phyloP scores from a whole-genome alignment of 1,284 basidiomycete genomes.

The Sanguinoderma infundibulare region DNA sequence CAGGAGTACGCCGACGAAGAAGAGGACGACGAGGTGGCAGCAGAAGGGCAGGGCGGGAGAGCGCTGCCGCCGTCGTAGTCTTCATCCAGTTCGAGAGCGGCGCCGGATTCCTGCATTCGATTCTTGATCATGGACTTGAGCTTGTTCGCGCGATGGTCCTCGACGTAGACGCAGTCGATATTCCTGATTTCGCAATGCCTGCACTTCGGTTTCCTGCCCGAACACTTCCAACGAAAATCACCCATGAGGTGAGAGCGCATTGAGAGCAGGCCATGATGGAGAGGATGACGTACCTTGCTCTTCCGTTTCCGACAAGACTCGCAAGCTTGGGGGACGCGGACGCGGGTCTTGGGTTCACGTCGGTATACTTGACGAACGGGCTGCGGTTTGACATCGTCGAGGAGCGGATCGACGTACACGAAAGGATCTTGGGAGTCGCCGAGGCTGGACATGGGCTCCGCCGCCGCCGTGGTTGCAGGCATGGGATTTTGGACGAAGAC shows the following conservation, averaged over 20 bases:
- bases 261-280: too few species aligned
- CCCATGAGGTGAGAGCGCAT: neutral
- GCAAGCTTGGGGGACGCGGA: constrained; percentile 26
- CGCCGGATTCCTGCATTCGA: neutral
- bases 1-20: constrained; percentile 1
- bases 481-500: neutral
- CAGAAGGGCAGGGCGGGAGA: constrained; percentile 4
- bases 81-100: neutral
- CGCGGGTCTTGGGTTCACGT: constrained; percentile 1
- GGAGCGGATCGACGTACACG: constrained; percentile 10
- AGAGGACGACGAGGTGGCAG: neutral
- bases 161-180: constrained; percentile 24
- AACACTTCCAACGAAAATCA: constrained; percentile 14
- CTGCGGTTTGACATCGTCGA: constrained; percentile 1
- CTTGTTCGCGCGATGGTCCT: constrained; percentile 26
- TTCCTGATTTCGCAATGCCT: constrained; percentile 17
- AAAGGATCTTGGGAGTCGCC: constrained; percentile 1
- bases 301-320: constrained; percentile 27
- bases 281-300: constrained; percentile 19
- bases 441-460: neutral
- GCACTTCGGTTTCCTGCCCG: constrained; percentile 23
- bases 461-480: neutral
- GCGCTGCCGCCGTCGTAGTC: neutral
- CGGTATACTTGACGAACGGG: constrained; percentile 10
- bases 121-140: neutral